Conservation (phyloP, 1,284 basidiomycete genomes). For the Pseudozyma pruni region DNA sequence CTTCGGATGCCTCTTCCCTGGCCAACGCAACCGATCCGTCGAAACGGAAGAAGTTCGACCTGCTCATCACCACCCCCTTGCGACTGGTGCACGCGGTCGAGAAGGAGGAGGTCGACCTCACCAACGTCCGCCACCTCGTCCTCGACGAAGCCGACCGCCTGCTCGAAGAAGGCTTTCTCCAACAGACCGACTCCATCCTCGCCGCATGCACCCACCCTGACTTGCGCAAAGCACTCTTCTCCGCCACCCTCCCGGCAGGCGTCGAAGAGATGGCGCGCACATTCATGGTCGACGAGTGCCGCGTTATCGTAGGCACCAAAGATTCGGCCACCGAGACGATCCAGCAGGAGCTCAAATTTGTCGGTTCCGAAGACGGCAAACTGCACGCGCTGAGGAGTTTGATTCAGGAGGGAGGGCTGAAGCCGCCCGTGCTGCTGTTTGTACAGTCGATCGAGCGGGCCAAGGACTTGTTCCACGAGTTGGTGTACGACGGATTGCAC, state of each 20-base stretch:
- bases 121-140: constrained; percentile 57
- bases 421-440: constrained; percentile 91
- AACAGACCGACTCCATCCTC: constrained; percentile 88
- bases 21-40: constrained; percentile 23
- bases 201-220: constrained; percentile 79
- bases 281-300: constrained; percentile 73
- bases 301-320: constrained; percentile 71
- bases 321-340: constrained; percentile 83
- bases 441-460: constrained; percentile 92
- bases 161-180: constrained; percentile 84
- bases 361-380: constrained; percentile 91
- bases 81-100: constrained; percentile 63
- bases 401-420: constrained; percentile 80
- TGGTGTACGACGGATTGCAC: constrained; percentile 83
- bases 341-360: constrained; percentile 86
- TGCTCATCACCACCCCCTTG: constrained; percentile 65
- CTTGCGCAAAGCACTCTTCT: constrained; percentile 89
- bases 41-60: constrained; percentile 54
- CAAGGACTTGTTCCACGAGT: constrained; percentile 85
- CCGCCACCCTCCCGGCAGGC: constrained; percentile 89
- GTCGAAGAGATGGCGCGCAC: constrained; percentile 87
- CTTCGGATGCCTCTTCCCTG: constrained; percentile 29
- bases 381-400: constrained; percentile 81
- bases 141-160: constrained; percentile 71
- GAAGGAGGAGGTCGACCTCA: constrained; percentile 57